A percentile compares a stretch with the other conserved stretches of the same genome.
phyloP scores from a whole-genome alignment of 345 rosid genomes.

The Hevea brasiliensis region DNA sequence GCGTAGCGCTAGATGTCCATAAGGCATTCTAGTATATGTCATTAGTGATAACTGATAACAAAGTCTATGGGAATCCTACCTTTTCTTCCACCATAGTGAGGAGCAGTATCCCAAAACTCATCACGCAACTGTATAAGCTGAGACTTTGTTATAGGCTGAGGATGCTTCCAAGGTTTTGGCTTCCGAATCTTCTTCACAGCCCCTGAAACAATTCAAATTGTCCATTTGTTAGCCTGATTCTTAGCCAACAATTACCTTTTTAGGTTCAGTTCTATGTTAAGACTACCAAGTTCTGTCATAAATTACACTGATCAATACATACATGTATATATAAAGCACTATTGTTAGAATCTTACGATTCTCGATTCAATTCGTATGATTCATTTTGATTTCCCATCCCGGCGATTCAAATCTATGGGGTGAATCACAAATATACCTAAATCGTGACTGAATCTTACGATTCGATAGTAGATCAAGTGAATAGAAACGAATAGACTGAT shows the following conservation, averaged over 20 bases:
- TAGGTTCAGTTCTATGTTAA: background rate
- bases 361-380: no score
- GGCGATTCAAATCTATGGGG: no score
- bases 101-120: conserved; percentile 97
- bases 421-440: no score
- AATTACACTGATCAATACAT: background rate
- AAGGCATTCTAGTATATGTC: background rate
- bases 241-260: background rate
- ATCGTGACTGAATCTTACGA: no score
- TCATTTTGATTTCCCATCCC: no score
- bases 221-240: background rate
- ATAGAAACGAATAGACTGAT: no score
- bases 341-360: no score
- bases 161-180: conserved; percentile 91
- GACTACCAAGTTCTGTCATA: background rate
- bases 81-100: conserved; percentile 89
- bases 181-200: conserved; percentile 66
- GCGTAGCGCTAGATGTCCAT: background rate
- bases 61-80: conserved; percentile 33
- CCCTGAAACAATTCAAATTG: conserved; percentile 37
- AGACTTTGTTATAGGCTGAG: conserved; percentile 70
- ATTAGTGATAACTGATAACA: background rate
- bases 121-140: conserved; percentile 75
- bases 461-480: no score
- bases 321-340: no score